Evolutionary conservation across 225 moss, liverwort and hornwort species (phyloP).

Genomic region (Physcomitrellopsis africana): DNA sequence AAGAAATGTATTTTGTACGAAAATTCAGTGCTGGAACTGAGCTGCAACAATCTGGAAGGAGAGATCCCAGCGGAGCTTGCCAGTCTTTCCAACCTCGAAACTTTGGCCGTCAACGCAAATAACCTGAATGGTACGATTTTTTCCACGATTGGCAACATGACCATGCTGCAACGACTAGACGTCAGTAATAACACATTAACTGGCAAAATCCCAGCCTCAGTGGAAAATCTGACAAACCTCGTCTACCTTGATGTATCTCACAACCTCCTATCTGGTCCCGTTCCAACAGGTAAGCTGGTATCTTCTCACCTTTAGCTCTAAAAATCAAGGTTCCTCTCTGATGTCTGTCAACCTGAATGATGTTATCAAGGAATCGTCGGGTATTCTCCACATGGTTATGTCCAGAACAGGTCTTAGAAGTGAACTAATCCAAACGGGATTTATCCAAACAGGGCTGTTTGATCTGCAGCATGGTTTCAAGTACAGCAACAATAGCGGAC

Average conservation of each 20-base stretch:
- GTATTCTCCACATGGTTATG: neutral
- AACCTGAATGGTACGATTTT: constrained; percentile 50
- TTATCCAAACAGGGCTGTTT: constrained; percentile 35
- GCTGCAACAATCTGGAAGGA: constrained; percentile 56
- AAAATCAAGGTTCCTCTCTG: neutral
- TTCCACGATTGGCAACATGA: constrained; percentile 26
- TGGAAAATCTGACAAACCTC: constrained; percentile 43
- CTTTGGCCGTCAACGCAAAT: constrained; percentile 47
- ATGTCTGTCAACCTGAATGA: neutral
- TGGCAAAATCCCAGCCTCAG: constrained; percentile 29
- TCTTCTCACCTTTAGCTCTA: constrained; percentile 7
- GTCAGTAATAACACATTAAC: constrained; percentile 47
- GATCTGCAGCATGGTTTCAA: constrained; percentile 43
- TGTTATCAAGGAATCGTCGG: neutral
- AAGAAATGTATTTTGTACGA: neutral
- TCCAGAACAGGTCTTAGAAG: too few species aligned
- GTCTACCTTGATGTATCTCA: constrained; percentile 45
- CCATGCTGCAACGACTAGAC: constrained; percentile 41
- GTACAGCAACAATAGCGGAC: constrained; percentile 53
- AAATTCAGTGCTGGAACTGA: constrained; percentile 50
- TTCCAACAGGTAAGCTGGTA: constrained; percentile 38
- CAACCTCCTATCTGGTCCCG: constrained; percentile 46
- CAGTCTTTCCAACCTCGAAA: constrained; percentile 39
- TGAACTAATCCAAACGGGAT: neutral
- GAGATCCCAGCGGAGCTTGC: constrained; percentile 41